Conservation (phyloP, 2,329 filamentous ascomycete genomes). For the Didymella exigua region DNA sequence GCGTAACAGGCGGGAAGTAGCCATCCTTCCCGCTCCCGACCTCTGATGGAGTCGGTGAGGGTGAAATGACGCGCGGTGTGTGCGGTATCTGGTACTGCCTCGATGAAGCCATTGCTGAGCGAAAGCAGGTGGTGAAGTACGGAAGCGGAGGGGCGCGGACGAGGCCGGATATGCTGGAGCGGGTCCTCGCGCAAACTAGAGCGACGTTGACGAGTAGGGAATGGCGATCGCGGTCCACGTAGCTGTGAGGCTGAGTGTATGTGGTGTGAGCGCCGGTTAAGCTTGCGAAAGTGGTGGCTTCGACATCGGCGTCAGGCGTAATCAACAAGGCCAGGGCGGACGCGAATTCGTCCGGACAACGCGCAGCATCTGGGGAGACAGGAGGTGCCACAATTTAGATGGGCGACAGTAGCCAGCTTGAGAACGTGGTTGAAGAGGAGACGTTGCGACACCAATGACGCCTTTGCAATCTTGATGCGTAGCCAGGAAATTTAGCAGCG, state of each 20-base stretch:
- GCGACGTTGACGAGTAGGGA: slow-evolving; percentile 34
- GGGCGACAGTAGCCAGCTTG: slow-evolving; percentile 34
- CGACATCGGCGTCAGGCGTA: slow-evolving; percentile 31
- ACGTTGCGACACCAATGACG: slow-evolving; percentile 14
- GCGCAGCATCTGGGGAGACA: slow-evolving; percentile 40
- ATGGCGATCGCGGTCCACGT: slow-evolving; percentile 7
- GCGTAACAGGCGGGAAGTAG: slow-evolving; percentile 76
- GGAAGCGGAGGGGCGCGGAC: slow-evolving; percentile 64
- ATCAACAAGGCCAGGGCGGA: slow-evolving; percentile 25
- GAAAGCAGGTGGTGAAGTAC: slow-evolving; percentile 56
- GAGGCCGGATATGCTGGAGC: slow-evolving; percentile 59
- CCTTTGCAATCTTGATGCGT: slow-evolving; percentile 23
- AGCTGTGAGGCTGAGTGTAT: slow-evolving; percentile 24
- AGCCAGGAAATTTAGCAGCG: slow-evolving; percentile 29
- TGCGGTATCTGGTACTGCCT: slow-evolving; percentile 67
- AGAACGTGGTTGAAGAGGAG: slow-evolving; percentile 20
- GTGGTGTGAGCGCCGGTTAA: slow-evolving; percentile 25
- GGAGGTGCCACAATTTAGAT: slow-evolving; percentile 43
- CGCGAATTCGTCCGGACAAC: slow-evolving; percentile 43
- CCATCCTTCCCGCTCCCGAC: slow-evolving; percentile 57
- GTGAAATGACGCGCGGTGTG: slow-evolving; percentile 87
- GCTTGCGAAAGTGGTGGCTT: slow-evolving; percentile 26
- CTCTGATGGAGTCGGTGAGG: slow-evolving; percentile 67
- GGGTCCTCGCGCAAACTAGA: slow-evolving; percentile 32
- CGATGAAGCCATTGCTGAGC: slow-evolving; percentile 52